Conservation (phyloP, 345 rosid genomes). For the Turritis glabra region DNA sequence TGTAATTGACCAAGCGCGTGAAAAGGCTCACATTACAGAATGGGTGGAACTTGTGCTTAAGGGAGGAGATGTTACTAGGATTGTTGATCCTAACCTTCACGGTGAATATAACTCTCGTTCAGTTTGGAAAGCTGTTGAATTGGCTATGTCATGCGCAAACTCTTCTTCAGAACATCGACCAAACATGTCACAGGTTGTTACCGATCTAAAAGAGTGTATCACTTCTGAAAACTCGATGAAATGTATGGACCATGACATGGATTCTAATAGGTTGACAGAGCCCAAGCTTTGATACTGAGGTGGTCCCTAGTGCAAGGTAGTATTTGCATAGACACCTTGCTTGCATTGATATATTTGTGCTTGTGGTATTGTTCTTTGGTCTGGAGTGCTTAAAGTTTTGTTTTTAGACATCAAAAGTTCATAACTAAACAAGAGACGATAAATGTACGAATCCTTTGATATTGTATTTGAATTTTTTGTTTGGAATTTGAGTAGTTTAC, state of each 20-base stretch:
- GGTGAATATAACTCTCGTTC: conserved; percentile 39
- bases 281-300: background rate
- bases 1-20: conserved; percentile 25
- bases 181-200: conserved; percentile 37
- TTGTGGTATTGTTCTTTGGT: no score
- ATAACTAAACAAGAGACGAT: background rate
- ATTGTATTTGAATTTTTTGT: background rate
- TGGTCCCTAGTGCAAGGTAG: conserved; percentile 18
- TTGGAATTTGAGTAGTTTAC: background rate
- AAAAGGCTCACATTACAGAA: conserved; percentile 29
- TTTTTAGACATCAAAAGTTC: background rate
- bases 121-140: conserved; percentile 44
- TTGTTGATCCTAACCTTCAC: conserved; percentile 46
- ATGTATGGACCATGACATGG: no score
- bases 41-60: conserved; percentile 39
- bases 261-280: background rate
- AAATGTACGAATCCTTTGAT: background rate
- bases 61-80: conserved; percentile 41
- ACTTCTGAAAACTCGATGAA: background rate
- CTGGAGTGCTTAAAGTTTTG: conserved; percentile 13
- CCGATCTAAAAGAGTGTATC: conserved; percentile 40
- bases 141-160: conserved; percentile 48
- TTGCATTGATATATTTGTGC: background rate
- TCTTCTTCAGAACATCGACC: conserved; percentile 37
- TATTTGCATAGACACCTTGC: background rate